Base-by-base conservation (phyloP, 768 basidiomycete species). In the Steccherinum ochraceum region DNA sequence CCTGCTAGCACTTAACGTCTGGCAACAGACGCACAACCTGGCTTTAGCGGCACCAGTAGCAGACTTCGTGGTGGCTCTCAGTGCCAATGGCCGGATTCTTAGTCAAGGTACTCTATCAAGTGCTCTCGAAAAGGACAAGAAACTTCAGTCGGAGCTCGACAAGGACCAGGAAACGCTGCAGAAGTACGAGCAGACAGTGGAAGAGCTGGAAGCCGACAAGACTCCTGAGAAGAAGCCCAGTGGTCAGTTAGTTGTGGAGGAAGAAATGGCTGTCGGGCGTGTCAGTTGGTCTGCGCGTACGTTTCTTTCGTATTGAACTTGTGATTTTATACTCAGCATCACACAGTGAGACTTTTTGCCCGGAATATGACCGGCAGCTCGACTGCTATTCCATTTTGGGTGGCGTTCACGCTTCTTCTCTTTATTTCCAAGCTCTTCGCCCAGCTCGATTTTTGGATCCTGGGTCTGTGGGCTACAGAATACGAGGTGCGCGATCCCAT, bases 231-330 rank as follows among this genome's bases (percentile, higher is more conserved):
- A 26, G 35, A 27, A 48, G n/a, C 43, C 56, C 4, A 71, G 72
- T 40, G 80, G 81, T 1, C 82, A 83, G 59, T 69, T 86, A 16
- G 75, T 84, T 30, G 64, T 81, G 3, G 76, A 75, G 0, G 85
- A 87, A 59, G 85, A 87, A 59, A 72, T 84, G 39, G 74, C 70
- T 10, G 70, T 75, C 44, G 83, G 84, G 0, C 78, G 77, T 53
- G 74, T 86, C 24, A 75, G 75, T 45, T 78, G 76, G 67, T 54
- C 54, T 4, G 66, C 73, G 19, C 59, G 70, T 66, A 52, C 53
- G 68, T 60, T 4, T 41, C 26, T n/a, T 30, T 12, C 24, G 23
- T 4, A 19, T 35, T 21, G 23, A 23, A 40, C 21, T 13, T 16
- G n/a, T 27, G 40, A 21, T 44, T 42, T 48, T 24, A 7, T 5